Evolutionary conservation across 768 basidiomycete species (phyloP), one percentile per base, ranked within the genome.

Genomic region (Tulasnella sp.): DNA sequence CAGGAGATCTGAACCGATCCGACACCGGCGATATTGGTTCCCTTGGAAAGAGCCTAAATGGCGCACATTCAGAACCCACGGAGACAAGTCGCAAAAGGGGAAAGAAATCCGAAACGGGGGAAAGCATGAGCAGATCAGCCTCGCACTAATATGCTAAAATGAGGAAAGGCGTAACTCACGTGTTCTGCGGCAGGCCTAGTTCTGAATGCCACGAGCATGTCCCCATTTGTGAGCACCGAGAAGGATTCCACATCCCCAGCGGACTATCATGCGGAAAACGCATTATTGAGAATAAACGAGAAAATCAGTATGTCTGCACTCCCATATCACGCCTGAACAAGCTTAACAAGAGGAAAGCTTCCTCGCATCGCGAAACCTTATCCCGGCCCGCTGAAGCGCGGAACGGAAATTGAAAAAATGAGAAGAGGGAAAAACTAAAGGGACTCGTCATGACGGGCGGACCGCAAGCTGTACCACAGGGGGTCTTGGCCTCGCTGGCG

Each of bases 101-200:
- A 39, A 31, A 29, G 10, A 48, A 20, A 40, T 9, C 13, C 47
- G 34, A 27, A 31, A 55, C 12, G 32, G 46, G 16, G 39, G 39
- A 25, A 40, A 12, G 39, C 39, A 16, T 16, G 19, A 16, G 27
- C 19, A 40, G 27, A 25, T 25, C 5, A 6, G 5, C 19, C 19
- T 20, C 39, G n/a, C 6, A n/a, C n/a, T n/a, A n/a, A n/a, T n/a
- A n/a, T n/a, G 5, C n/a, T 16, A 10, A 40, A 40, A 16, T 25
- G 19, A 40, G 27, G 27, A 40, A 6, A 16, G 27, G 19, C 39
- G 39, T 25, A 40, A 37, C 47, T 32, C 47, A 83, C 85, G 72
- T 82, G 81, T 64, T 90, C 87, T 10, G 88, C 87, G 20, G 72
- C 79, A 24, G 70, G 68, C 49, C 87, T 76, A 35, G 75, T 78